Evolutionary conservation across 2,329 filamentous ascomycete species (phyloP), one percentile per base, ranked within the genome.

Genomic region (Alternaria ethzedia): DNA sequence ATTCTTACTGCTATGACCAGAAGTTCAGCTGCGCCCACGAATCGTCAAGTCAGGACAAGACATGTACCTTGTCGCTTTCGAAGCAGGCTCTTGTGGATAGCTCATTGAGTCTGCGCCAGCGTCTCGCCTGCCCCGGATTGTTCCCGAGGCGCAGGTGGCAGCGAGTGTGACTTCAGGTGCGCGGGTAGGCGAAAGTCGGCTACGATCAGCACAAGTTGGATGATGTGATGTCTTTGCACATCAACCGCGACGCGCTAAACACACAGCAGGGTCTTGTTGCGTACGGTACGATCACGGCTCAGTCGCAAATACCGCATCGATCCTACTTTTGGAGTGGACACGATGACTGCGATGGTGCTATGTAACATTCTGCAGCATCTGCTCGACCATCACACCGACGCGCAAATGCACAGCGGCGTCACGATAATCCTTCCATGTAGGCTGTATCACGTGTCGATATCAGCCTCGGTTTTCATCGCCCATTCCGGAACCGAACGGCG

Each of bases 101-200:
- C 30, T 57, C 45, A 10, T 41, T 57, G 44, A 10, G 30, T 43
- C 44, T 47, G n/a, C 45, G 44, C 58, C 26, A 58, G 41, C 36
- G 54, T 46, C 54, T 62, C 59, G 55, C 59, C 51, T 59, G 59
- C 59, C 59, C 59, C 59, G 59, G 54, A 58, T 58, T 62, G 55
- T 43, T 62, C 36, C 59, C 55, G 54, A 54, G 30, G 52, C 52
- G 41, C 59, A 54, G 32, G 47, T 49, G 47, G 47, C 52, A 57
- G 30, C 28, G 21, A 49, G 30, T 46, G 41, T 62, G 59, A 62
- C 55, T 62, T 47, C 17, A 41, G 28, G 21, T 54, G 45, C 36
- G 45, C 36, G 36, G 20, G 12, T 46, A 25, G 54, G 36, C 30
- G 44, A 49, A 32, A 60, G 32, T 49, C 47, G 47, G 47, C 54